Percentiles rank a stretch among this genome's conserved stretches.
Evolutionary conservation across 768 basidiomycete genomes (phyloP).

Genomic region (Zangia roseola): DNA sequence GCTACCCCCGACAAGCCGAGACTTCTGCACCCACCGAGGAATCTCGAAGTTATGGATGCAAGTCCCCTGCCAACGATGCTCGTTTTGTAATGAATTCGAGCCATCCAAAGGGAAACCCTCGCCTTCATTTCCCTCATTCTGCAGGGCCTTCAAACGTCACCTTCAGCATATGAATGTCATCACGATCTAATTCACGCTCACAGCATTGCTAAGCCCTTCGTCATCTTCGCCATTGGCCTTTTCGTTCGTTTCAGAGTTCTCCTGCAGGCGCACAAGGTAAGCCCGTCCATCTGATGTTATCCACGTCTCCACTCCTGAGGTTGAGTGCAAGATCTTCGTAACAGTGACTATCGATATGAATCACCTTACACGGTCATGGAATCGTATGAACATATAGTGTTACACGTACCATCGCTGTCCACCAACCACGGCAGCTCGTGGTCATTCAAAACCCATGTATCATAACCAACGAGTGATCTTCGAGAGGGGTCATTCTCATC

Average conservation of each 20-base stretch:
- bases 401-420: slow-evolving; percentile 62
- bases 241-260: slow-evolving; percentile 26
- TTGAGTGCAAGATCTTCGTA: slow-evolving; percentile 56
- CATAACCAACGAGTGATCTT: slow-evolving; percentile 45
- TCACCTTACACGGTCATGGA: background rate
- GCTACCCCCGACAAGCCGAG: slow-evolving; percentile 52
- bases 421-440: slow-evolving; percentile 71
- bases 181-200: slow-evolving; percentile 18
- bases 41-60: slow-evolving; percentile 75
- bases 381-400: background rate
- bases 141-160: slow-evolving; percentile 8
- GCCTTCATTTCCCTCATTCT: slow-evolving; percentile 10
- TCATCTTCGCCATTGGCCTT: background rate
- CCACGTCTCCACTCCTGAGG: slow-evolving; percentile 73
- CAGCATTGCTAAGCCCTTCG: slow-evolving; percentile 53
- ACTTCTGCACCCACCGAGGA: slow-evolving; percentile 81
- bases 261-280: slow-evolving; percentile 70
- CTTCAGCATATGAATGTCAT: slow-evolving; percentile 2
- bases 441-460: slow-evolving; percentile 71
- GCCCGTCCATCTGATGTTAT: slow-evolving; percentile 82
- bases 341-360: slow-evolving; percentile 51
- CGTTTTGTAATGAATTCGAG: slow-evolving; percentile 7
- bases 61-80: slow-evolving; percentile 64
- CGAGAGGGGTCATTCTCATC: slow-evolving; percentile 34
- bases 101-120: slow-evolving; percentile 1